These are phyloP conservation scores for Rhodotorula sp. DNA, from an alignment of 1,284 basidiomycete species.

Conservation along the genomic window DNA sequence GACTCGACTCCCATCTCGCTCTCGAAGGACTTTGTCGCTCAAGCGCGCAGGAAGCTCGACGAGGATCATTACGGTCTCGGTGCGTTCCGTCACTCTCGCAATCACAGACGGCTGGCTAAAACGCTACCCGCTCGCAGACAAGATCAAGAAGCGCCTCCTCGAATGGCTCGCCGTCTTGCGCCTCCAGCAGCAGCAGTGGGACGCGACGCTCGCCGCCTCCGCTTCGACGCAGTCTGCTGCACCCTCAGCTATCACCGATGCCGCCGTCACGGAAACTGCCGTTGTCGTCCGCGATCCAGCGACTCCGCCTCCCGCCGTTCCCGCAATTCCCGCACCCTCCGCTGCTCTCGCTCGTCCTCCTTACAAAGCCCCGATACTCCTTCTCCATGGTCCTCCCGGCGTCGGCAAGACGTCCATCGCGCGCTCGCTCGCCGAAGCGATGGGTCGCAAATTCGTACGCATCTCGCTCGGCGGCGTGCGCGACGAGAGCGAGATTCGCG, in stretches of 20 bases:
- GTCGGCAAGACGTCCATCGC: slow-evolving; percentile 78
- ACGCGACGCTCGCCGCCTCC: slow-evolving; percentile 12
- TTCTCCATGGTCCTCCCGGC: slow-evolving; percentile 78
- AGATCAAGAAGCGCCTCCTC: slow-evolving; percentile 52
- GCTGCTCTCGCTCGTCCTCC: slow-evolving; percentile 50
- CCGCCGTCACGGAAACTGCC: slow-evolving; percentile 11
- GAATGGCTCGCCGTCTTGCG: slow-evolving; percentile 53
- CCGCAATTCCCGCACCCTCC: background rate
- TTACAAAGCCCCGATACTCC: slow-evolving; percentile 66
- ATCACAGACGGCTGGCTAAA: too few relatives aligned
- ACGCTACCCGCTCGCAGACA: slow-evolving; percentile 40
- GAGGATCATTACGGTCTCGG: slow-evolving; percentile 52
- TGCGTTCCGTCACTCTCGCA: background rate
- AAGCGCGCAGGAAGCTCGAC: slow-evolving; percentile 45
- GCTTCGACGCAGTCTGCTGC: background rate
- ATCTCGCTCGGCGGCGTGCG: slow-evolving; percentile 51
- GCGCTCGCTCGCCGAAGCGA: slow-evolving; percentile 59
- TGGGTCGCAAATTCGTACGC: slow-evolving; percentile 62
- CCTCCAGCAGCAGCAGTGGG: slow-evolving; percentile 45
- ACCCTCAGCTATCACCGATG: slow-evolving; percentile 10
- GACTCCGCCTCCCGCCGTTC: background rate
- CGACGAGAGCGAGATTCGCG: slow-evolving; percentile 53
- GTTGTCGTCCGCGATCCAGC: slow-evolving; percentile 18
- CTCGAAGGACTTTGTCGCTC: slow-evolving; percentile 33
- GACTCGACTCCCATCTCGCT: slow-evolving; percentile 30